Evolutionary conservation across 2,329 filamentous ascomycete genomes (phyloP), one percentile per base, ranked within the genome.

Genomic region (Penicillium concentricum): DNA sequence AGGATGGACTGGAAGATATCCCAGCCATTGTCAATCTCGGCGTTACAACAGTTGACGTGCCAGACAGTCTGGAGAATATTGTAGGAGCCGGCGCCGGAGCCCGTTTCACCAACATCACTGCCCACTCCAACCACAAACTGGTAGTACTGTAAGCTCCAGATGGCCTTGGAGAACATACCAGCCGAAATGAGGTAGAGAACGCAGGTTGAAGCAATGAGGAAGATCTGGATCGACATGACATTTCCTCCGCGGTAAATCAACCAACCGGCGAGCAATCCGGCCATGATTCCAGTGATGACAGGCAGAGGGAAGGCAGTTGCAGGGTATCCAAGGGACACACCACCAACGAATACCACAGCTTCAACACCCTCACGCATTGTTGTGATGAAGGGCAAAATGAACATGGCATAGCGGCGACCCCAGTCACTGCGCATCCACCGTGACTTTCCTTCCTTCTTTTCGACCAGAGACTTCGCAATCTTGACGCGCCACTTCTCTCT

Each of bases 401-500:
- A 94, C 87, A 96, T 90, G 69, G 87, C 85, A 70, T 96, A 93
- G 72, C 89, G 91, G 72, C 92, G 87, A n/a, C 80, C 75, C 77
- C 84, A 89, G 48, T 78, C 74, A 20, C 20, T 28, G 4, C 41
- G 41, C 20, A 28, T 28, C 24, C 41, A 24, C 24, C 41, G 41
- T 28, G 41, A 24, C 73, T 88, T 88, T 62, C 91, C 74, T 9
- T 73, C 74, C 3, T 69, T 75, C 16, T 72, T 72, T 24, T 93
- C 75, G 3, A 89, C 84, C 65, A 84, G 84, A 20, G 87, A 84
- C 18, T 39, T 39, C 10, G 37, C 37, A 22, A 96, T 83, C 82
- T 94, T 94, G 66, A 88, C 78, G n/a, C 86, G 84, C 92, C 91
- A 96, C 75, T 94, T 94, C 60, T 89, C 87, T 72, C 92, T 89